Percentiles rank a stretch among this genome's conserved stretches.
Evolutionary conservation across 495 filamentous ascomycete species (phyloP).

Genomic region (Trichoderma parareesei): DNA sequence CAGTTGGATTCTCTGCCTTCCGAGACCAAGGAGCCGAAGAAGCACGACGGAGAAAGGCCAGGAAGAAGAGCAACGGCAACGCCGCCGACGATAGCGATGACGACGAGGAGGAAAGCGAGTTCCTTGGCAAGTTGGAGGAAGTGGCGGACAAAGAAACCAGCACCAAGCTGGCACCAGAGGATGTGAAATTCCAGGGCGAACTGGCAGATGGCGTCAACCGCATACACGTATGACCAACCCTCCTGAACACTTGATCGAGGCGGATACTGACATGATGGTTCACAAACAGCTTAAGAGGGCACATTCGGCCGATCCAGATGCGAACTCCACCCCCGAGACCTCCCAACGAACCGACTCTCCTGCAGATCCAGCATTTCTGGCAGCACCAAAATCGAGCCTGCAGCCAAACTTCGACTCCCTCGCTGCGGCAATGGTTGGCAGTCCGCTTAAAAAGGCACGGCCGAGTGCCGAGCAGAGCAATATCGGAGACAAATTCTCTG

Average conservation of each 20-base stretch:
- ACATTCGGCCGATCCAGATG: slow-evolving; percentile 74
- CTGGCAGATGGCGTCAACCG: slow-evolving; percentile 84
- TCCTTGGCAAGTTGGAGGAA: slow-evolving; percentile 61
- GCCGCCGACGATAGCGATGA: slow-evolving; percentile 51
- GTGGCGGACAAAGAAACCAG: slow-evolving; percentile 62
- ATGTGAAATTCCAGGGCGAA: slow-evolving; percentile 74
- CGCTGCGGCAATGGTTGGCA: slow-evolving; percentile 53
- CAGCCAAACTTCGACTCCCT: slow-evolving; percentile 22
- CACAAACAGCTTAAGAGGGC: slow-evolving; percentile 76
- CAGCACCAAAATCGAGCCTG: slow-evolving; percentile 3
- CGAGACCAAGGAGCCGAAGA: slow-evolving; percentile 56
- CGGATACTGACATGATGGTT: not conserved
- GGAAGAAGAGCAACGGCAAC: slow-evolving; percentile 46
- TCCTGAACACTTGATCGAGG: not conserved
- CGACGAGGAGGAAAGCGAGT: slow-evolving; percentile 65
- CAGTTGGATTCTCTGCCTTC: slow-evolving; percentile 85
- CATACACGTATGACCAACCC: slow-evolving; percentile 64
- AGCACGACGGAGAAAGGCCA: slow-evolving; percentile 43
- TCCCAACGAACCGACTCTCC: slow-evolving; percentile 33
- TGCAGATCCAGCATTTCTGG: slow-evolving; percentile 27
- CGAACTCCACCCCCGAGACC: slow-evolving; percentile 17
- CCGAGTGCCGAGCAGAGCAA: slow-evolving; percentile 43
- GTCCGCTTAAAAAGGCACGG: slow-evolving; percentile 77
- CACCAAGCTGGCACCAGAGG: slow-evolving; percentile 56
- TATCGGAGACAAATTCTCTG: not conserved